phyloP scores from a whole-genome alignment of 306 rosid species.

The Corylus heterophylla region DNA sequence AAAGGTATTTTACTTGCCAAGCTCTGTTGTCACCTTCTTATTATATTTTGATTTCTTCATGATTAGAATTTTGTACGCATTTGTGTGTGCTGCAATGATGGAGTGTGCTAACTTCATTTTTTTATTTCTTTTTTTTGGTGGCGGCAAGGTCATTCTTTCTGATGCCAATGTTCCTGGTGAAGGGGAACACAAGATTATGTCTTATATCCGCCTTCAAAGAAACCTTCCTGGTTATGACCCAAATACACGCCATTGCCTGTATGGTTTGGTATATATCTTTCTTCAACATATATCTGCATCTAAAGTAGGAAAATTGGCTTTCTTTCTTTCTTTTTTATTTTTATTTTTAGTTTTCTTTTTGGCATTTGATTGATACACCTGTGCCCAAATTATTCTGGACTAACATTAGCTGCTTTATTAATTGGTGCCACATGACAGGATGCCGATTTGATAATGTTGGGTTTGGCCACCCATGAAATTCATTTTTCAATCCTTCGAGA shows the following conservation, averaged over 20 bases:
- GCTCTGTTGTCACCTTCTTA: constrained; percentile 15
- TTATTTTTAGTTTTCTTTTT: background rate
- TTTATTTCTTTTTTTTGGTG: constrained; percentile 9
- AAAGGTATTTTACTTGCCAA: constrained; percentile 52
- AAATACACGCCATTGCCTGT: constrained; percentile 94
- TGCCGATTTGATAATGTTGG: constrained; percentile 98
- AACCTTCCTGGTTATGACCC: constrained; percentile 93
- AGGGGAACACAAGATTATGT: constrained; percentile 99
- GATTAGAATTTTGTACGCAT: background rate
- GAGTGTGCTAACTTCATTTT: constrained; percentile 10
- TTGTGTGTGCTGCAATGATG: constrained; percentile 1
- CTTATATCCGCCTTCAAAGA: constrained; percentile 94
- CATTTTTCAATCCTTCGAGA: constrained; percentile 97
- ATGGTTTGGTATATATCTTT: constrained; percentile 90
- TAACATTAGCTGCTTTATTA: constrained; percentile 14
- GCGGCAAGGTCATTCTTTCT: constrained; percentile 80
- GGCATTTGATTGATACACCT: constrained; percentile 2
- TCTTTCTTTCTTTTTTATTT: background rate
- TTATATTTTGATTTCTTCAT: constrained; percentile 12
- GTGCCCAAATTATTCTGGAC: constrained; percentile 11
- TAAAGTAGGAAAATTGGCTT: constrained; percentile 12
- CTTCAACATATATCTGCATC: constrained; percentile 26
- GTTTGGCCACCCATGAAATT: constrained; percentile 92
- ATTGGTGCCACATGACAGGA: constrained; percentile 58
- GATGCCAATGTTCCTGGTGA: constrained; percentile 99